These are phyloP conservation scores for Epichloe baconii DNA, from an alignment of 2,329 filamentous ascomycete genomes.

Conservation along the genomic window DNA sequence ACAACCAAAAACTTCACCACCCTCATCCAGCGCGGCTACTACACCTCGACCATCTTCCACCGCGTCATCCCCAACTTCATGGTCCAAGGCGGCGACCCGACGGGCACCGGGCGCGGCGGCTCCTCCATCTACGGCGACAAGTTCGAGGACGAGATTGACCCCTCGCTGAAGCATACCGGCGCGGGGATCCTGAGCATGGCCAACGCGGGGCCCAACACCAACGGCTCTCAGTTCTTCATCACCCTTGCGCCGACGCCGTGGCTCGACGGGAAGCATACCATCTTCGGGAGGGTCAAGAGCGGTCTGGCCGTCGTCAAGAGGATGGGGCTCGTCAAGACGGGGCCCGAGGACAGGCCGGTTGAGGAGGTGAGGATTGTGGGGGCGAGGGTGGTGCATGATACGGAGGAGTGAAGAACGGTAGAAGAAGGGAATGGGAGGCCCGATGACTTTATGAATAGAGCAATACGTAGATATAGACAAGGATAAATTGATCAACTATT, in stretches of 20 bases:
- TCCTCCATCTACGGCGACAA: constrained; percentile 82
- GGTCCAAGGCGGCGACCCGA: constrained; percentile 90
- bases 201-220: constrained; percentile 84
- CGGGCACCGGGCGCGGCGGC: constrained; percentile 83
- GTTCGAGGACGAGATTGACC: constrained; percentile 82
- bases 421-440: background rate
- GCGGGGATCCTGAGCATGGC: constrained; percentile 95
- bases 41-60: constrained; percentile 77
- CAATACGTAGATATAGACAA: too few species aligned
- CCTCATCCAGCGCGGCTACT: constrained; percentile 74
- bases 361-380: constrained; percentile 71
- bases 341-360: constrained; percentile 62
- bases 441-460: too few species aligned
- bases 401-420: constrained; percentile 7
- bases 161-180: constrained; percentile 74
- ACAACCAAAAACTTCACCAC: constrained; percentile 81
- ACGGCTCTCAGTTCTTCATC: constrained; percentile 92
- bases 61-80: constrained; percentile 94
- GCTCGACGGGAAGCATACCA: constrained; percentile 94
- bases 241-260: constrained; percentile 89
- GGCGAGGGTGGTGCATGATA: constrained; percentile 54
- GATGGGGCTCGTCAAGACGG: constrained; percentile 80
- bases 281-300: constrained; percentile 80
- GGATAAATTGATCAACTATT: too few species aligned
- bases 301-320: constrained; percentile 76